phyloP scores from a whole-genome alignment of 768 basidiomycete species.

The Trametes gibbosa region DNA sequence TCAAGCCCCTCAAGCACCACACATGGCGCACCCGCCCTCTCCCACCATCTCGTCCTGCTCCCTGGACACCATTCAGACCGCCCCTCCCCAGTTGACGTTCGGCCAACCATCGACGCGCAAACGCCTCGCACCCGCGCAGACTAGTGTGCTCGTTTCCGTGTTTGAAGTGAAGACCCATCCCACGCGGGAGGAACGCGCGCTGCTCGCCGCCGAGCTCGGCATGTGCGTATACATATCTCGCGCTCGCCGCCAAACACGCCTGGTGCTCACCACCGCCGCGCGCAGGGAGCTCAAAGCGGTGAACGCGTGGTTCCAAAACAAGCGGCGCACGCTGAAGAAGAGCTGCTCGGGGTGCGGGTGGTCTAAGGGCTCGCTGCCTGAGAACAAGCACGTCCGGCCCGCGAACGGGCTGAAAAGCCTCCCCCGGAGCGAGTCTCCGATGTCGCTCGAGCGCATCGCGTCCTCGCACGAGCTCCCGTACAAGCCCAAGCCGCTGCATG shows the following conservation, averaged over 20 bases:
- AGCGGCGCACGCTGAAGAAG: constrained; percentile 55
- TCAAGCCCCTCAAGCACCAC: background rate
- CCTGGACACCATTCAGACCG: constrained; percentile 6
- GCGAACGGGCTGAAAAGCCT: constrained; percentile 23
- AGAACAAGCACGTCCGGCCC: constrained; percentile 22
- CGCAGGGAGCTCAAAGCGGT: constrained; percentile 44
- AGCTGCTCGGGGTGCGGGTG: constrained; percentile 20
- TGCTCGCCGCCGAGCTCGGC: constrained; percentile 37
- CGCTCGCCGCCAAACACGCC: background rate
- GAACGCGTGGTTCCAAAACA: constrained; percentile 85
- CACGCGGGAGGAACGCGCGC: constrained; percentile 40
- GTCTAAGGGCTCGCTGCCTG: constrained; percentile 19
- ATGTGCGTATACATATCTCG: constrained; percentile 31
- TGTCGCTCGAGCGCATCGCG: constrained; percentile 58
- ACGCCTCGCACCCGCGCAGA: constrained; percentile 32
- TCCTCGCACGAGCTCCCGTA: constrained; percentile 46
- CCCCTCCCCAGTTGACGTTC: background rate
- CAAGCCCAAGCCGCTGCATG: constrained; percentile 12
- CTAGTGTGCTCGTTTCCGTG: constrained; percentile 33
- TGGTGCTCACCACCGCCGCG: background rate
- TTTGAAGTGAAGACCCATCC: constrained; percentile 40
- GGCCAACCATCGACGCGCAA: constrained; percentile 24
- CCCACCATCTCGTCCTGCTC: constrained; percentile 10
- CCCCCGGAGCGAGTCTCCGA: constrained; percentile 29
- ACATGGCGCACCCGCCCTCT: constrained; percentile 10